Conservation (phyloP, 768 basidiomycete genomes). For the Xerocomus potaroensis region DNA sequence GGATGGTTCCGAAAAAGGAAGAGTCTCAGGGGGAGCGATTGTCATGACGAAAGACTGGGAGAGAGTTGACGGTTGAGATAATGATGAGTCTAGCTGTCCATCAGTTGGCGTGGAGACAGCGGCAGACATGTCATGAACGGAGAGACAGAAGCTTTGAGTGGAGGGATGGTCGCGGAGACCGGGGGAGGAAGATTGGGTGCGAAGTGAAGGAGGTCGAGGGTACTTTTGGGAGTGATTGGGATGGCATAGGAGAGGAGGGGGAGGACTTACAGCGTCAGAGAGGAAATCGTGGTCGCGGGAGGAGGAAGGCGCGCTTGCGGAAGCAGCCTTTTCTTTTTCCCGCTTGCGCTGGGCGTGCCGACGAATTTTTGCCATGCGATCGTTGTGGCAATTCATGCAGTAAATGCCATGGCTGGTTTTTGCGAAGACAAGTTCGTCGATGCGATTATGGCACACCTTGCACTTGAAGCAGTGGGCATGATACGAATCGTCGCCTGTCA, state of each 20-base stretch:
- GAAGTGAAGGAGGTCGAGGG: conserved; percentile 14
- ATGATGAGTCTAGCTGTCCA: conserved; percentile 10
- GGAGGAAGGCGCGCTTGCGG: conserved; percentile 21
- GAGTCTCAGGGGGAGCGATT: conserved; percentile 37
- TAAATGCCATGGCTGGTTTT: conserved; percentile 98
- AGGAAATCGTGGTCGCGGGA: conserved; percentile 27
- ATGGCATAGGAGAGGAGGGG: neutral
- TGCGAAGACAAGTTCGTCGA: conserved; percentile 97
- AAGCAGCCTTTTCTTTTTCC: conserved; percentile 49
- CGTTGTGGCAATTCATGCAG: conserved; percentile 98
- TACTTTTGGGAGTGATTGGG: neutral
- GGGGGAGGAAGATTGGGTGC: conserved; percentile 19
- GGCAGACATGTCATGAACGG: conserved; percentile 9
- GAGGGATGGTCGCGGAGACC: conserved; percentile 27
- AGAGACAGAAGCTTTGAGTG: conserved; percentile 13
- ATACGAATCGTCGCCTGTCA: conserved; percentile 98
- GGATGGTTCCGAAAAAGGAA: conserved; percentile 2
- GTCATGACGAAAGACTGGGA: conserved; percentile 40
- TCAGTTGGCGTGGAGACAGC: conserved; percentile 19
- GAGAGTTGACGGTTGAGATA: conserved; percentile 21
- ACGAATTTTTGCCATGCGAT: conserved; percentile 90
- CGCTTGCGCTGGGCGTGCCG: conserved; percentile 88
- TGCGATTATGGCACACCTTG: conserved; percentile 88
- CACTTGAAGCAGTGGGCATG: conserved; percentile 99
- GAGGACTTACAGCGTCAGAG: conserved; percentile 41